Evolutionary conservation across 2,329 filamentous ascomycete species (phyloP), one percentile per base, ranked within the genome.

Genomic region (Fusarium kyushuense): DNA sequence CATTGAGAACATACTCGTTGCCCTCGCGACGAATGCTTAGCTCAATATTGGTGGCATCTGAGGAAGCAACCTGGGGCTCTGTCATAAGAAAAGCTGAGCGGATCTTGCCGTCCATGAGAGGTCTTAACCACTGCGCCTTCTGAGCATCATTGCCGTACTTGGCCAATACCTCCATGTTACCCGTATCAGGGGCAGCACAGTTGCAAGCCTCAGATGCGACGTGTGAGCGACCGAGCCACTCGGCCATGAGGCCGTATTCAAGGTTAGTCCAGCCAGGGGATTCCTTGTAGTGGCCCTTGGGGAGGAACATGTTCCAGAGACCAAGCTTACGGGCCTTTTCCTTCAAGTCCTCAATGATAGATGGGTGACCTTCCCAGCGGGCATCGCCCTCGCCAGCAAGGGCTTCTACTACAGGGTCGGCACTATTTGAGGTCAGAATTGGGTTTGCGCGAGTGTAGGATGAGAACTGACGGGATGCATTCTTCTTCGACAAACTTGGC

Each of bases 261-360:
- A 99, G 84, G 81, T 98, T 99, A 63, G 90, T 93, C 83, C 93
- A 97, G 33, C 96, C 96, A 25, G 95, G 94, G 2, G 94, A 96
- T 83, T 97, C 93, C 79, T 91, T 93, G 86, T 97, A 98, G 82
- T 97, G 94, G 74, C 90, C 94, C 83, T 92, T 95, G 69, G 96
- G 93, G 72, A 99, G 82, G 85, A 99, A 99, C 90, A 99, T 92
- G 82, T 99, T 99, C 96, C 96, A 99, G 45, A 99, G 85, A 2
- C 95, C 96, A 27, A 97, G 86, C 72, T 91, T 86, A 76, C 86
- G 87, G 43, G 95, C 96, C 79, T 94, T 92, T 69, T 82, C 84
- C 86, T 98, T 98, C 73, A 99, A 87, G 56, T 96, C 90, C 72
- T 99, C 96, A 65, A 99, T 87, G 73, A 98, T 86, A 41, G 85